Evolutionary conservation across 306 rosid species (phyloP), one percentile per base, ranked within the genome.

Genomic region (Malus fusca): DNA sequence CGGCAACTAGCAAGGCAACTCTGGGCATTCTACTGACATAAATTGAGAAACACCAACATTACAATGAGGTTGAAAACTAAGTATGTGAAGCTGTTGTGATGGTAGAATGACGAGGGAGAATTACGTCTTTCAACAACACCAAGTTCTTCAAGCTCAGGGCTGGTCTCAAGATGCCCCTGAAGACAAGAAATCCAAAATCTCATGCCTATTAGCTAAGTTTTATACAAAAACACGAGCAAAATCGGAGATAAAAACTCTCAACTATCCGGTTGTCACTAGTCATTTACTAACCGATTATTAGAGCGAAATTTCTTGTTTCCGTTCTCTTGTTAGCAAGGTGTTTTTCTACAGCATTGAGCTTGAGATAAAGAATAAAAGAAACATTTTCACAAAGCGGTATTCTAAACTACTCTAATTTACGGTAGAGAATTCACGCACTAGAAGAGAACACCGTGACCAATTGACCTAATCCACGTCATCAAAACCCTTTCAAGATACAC

Each of bases 131-230:
- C 76, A 94, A 37, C 72, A 81, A 61, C 68, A 40, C 43, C 91
- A 94, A 44, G 82, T 85, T 88, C 91, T 94, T 92, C 87, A 72
- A 33, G 85, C 85, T 81, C 77, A 78, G 71, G 63, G 97, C 97
- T 13, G 95, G 97, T 78, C 96, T 90, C 86, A 94, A 87, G 77
- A 94, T 91, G 68, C 98, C 98, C 90, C 98, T 92, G 88, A 80
- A 84, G 80, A 76, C 76, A 88, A 81, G 78, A 88, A 87, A 68
- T 59, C 33, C 68, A 72, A 31, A 18, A 35, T 35, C 7, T 30
- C 69, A 18, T 44, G 61, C 30, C 37, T 48, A 74, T 28, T 11
- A 74, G 31, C 72, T 65, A 13, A 46, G 18, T 46, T 46, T 46
- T 13, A 13, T 4, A 44, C 51, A 44, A 44, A 44, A 44, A 44